Evolutionary conservation across 768 basidiomycete species (phyloP).

Genomic region (Suillus subalutaceus): DNA sequence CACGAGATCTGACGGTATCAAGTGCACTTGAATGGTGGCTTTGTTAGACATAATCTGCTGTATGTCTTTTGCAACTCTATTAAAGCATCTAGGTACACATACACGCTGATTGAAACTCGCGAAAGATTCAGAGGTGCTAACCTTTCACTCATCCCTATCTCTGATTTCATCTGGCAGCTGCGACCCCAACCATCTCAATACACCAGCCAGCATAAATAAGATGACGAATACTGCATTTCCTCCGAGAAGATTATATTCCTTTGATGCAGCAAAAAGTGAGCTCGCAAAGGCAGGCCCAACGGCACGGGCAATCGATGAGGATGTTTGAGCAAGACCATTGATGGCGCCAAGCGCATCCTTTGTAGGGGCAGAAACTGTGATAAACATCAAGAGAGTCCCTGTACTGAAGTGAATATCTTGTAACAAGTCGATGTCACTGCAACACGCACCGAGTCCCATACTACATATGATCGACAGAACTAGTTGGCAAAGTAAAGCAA

Average conservation of each 20-base stretch:
- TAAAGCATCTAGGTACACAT: background rate
- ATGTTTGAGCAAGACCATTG: slow-evolving; percentile 58
- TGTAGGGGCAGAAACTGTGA: slow-evolving; percentile 55
- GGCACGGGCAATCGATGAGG: slow-evolving; percentile 47
- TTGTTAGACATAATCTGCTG: background rate
- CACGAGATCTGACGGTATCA: background rate
- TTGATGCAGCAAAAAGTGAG: slow-evolving; percentile 54
- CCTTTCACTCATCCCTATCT: slow-evolving; percentile 29
- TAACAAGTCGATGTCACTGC: background rate
- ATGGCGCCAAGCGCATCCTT: slow-evolving; percentile 56
- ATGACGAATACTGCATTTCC: slow-evolving; percentile 55
- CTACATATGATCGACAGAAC: slow-evolving; percentile 37
- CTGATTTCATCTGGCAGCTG: slow-evolving; percentile 34
- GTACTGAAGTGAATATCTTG: slow-evolving; percentile 13
- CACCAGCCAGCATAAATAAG: slow-evolving; percentile 33
- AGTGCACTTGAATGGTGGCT: background rate
- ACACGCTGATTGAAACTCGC: too few relatives aligned
- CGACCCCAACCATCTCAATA: slow-evolving; percentile 24
- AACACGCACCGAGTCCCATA: slow-evolving; percentile 43
- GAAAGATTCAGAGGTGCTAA: background rate
- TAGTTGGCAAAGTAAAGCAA: slow-evolving; percentile 35
- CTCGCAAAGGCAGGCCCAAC: slow-evolving; percentile 52
- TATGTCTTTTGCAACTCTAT: background rate
- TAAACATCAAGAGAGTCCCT: slow-evolving; percentile 59
- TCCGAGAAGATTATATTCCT: slow-evolving; percentile 47